Evolutionary conservation across 139 green algal species (phyloP).

Genomic region (Chlamydomonas sp.): DNA sequence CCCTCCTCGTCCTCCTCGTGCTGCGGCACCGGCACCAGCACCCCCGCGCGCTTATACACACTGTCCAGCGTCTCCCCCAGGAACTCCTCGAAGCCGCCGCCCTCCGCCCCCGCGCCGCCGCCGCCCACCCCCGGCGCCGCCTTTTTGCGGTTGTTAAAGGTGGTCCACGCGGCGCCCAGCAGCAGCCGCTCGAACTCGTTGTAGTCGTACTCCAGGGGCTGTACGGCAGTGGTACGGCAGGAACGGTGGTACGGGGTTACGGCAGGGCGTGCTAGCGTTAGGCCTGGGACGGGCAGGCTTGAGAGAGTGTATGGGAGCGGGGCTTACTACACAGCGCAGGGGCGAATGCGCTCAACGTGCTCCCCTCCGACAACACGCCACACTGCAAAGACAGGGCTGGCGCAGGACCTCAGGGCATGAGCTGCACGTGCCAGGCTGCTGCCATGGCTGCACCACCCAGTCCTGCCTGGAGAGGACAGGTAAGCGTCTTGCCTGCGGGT

Average conservation of each 20-base stretch:
- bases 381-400: too few relatives aligned
- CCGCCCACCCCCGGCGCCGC: neutral
- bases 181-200: conserved; percentile 82
- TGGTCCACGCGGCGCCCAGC: conserved; percentile 64
- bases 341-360: too few relatives aligned
- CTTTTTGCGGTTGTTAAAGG: conserved; percentile 64
- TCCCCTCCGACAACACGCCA: too few relatives aligned
- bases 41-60: conserved; percentile 73
- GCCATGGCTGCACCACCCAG: neutral
- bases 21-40: conserved; percentile 62
- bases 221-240: neutral
- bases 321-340: neutral
- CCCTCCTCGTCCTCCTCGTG: conserved; percentile 21
- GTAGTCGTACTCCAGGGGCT: conserved; percentile 72
- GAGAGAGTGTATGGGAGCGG: neutral
- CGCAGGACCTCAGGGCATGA: too few relatives aligned
- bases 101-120: neutral
- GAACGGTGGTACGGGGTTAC: too few relatives aligned
- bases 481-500: conserved; percentile 11
- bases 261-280: too few relatives aligned
- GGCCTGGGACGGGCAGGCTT: neutral
- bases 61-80: conserved; percentile 78
- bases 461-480: neutral
- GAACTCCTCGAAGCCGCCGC: conserved; percentile 49
- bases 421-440: neutral